phyloP scores from a whole-genome alignment of 257 asterid species.

The Echium plantagineum region DNA sequence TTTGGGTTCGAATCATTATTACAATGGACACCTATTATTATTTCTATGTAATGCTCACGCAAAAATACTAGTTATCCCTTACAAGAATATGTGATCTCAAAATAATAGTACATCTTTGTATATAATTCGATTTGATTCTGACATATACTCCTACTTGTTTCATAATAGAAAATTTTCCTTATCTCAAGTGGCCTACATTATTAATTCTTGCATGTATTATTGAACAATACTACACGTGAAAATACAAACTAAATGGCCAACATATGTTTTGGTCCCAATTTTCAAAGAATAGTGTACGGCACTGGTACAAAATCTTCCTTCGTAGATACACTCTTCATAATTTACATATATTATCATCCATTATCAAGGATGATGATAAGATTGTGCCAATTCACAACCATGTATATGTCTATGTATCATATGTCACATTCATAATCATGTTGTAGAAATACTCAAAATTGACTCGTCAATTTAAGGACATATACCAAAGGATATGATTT shows the following conservation, averaged over 20 bases:
- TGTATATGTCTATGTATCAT: background rate
- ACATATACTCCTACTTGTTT: too few species aligned
- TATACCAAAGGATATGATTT: background rate
- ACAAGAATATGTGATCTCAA: too few species aligned
- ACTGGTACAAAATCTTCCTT: background rate
- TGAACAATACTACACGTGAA: background rate
- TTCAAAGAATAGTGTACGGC: background rate
- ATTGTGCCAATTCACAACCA: background rate
- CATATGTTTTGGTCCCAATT: background rate
- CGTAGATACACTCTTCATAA: background rate
- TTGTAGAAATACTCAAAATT: background rate
- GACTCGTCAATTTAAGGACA: background rate
- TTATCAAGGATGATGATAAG: background rate
- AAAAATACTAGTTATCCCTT: too few species aligned
- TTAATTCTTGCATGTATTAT: too few species aligned
- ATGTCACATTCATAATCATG: background rate
- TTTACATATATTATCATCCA: background rate
- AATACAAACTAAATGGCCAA: background rate
- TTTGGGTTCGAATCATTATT: too few species aligned
- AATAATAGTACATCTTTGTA: too few species aligned
- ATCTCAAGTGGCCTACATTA: too few species aligned
- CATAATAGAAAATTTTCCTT: too few species aligned
- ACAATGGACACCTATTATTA: too few species aligned
- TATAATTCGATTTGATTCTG: too few species aligned
- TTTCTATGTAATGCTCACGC: too few species aligned